Evolutionary conservation across 305 asterid genomes (phyloP), one percentile per base, ranked within the genome.

Genomic region (Andrographis paniculata): DNA sequence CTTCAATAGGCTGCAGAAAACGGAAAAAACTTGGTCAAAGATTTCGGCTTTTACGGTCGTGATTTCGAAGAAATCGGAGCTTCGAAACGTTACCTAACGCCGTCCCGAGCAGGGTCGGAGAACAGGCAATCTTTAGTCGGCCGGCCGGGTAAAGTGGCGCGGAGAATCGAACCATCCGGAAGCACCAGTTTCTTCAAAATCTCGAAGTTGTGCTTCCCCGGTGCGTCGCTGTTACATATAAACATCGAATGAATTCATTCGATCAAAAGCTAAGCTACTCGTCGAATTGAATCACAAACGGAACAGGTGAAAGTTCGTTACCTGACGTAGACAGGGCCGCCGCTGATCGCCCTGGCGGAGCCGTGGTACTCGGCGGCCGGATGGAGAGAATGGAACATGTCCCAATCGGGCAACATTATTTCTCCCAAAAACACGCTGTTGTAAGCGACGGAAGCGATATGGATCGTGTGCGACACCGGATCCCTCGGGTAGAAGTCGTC

Each of bases 291-390:
- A n/a, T n/a, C n/a, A n/a, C n/a, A n/a, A n/a, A n/a, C n/a, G n/a
- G n/a, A n/a, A n/a, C n/a, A n/a, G 8, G 21, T 17, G 17, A 1
- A n/a, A 14, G 17, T 15, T 5, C 22, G 52, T 49, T n/a, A 77
- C 96, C 94, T 87, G 38, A 84, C 95, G 59, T 81, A 87, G 31
- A 87, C 74, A 37, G 95, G 84, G n/a, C 95, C 97, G 49, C 94
- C 97, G 48, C 95, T 84, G n/a, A 87, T 75, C 0, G 95, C 97
- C 60, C 95, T 60, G 17, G 97, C 97, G 0, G 97, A 87, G 37
- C 74, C 97, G 37, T 87, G 97, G 64, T 79, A 87, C 55, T 84
- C 97, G 1, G 95, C 95, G 0, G 82, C 92, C 0, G 88, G 88
- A 55, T 87, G 97, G 37, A 75, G 72, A 24, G 95, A 87, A 48